Evolutionary conservation across 2,329 filamentous ascomycete species (phyloP).

Genomic region (Ceratocystis eucalypticola): DNA sequence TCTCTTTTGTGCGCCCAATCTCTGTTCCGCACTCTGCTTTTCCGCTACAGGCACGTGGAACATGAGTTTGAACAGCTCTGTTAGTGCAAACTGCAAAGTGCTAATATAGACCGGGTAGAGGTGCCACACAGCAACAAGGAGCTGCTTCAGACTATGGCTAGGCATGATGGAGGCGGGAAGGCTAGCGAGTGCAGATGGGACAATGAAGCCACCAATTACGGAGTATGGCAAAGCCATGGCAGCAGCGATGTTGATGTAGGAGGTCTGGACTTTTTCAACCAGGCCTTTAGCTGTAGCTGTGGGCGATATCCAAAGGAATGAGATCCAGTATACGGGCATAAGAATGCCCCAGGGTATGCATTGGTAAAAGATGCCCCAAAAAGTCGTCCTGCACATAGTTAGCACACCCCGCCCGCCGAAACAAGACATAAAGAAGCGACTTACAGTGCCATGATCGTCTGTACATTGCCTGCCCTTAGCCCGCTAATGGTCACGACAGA

Average conservation of each 20-base stretch:
- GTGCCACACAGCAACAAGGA: conserved; percentile 22
- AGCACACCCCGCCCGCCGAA: neutral
- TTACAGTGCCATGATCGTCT: conserved; percentile 21
- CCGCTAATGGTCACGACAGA: conserved; percentile 21
- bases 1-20: conserved; percentile 4
- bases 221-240: conserved; percentile 20
- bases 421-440: neutral
- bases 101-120: conserved; percentile 21
- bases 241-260: conserved; percentile 10
- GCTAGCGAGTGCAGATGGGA: conserved; percentile 20
- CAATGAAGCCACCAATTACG: conserved; percentile 20
- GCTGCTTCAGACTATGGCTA: conserved; percentile 20
- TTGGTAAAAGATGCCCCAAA: conserved; percentile 23
- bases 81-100: conserved; percentile 16
- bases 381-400: conserved; percentile 18
- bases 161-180: conserved; percentile 20
- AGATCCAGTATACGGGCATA: conserved; percentile 22
- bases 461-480: conserved; percentile 20
- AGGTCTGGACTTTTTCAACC: conserved; percentile 13
- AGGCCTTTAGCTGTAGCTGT: conserved; percentile 11
- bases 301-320: conserved; percentile 22
- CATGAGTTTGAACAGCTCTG: conserved; percentile 2
- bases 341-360: conserved; percentile 22
- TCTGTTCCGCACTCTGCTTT: conserved; percentile 2
- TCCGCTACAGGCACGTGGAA: neutral